phyloP scores from a whole-genome alignment of 108 stramenopile species.

The Skeletonema potamos region DNA sequence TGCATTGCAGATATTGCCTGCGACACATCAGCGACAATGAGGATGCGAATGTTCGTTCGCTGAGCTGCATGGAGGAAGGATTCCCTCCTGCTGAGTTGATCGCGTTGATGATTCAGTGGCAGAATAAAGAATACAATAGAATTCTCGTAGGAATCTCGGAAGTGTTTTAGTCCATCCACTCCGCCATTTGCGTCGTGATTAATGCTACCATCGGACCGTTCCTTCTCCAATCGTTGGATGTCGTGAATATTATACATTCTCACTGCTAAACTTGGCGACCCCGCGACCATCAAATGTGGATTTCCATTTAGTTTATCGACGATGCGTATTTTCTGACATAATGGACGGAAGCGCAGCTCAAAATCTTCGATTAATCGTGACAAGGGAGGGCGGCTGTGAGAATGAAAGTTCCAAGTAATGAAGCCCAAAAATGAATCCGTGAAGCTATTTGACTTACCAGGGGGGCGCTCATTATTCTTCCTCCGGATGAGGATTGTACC shows the following conservation, averaged over 20 bases:
- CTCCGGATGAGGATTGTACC: slow-evolving; percentile 46
- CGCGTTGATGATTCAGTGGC: slow-evolving; percentile 26
- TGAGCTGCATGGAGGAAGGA: slow-evolving; percentile 56
- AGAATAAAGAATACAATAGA: slow-evolving; percentile 51
- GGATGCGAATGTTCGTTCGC: slow-evolving; percentile 16
- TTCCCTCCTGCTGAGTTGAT: slow-evolving; percentile 50
- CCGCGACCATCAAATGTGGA: slow-evolving; percentile 61
- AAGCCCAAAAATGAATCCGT: background rate
- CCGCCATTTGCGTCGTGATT: background rate
- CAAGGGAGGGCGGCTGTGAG: background rate
- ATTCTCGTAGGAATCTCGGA: slow-evolving; percentile 52
- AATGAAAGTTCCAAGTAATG: background rate
- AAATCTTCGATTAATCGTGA: slow-evolving; percentile 19
- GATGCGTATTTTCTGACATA: slow-evolving; percentile 52
- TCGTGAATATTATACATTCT: slow-evolving; percentile 42
- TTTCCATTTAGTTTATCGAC: slow-evolving; percentile 50
- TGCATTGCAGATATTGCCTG: slow-evolving; percentile 34
- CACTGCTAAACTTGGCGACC: slow-evolving; percentile 41
- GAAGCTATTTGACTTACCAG: slow-evolving; percentile 18
- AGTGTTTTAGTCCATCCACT: slow-evolving; percentile 35
- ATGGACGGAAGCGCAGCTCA: slow-evolving; percentile 44
- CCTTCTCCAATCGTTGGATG: slow-evolving; percentile 22
- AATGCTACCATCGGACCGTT: background rate
- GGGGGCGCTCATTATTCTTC: slow-evolving; percentile 37
- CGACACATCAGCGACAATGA: slow-evolving; percentile 27